Evolutionary conservation across 148 eudicot genomes (phyloP), one percentile per base, ranked within the genome.

Genomic region (Rhododendron mucronatum): DNA sequence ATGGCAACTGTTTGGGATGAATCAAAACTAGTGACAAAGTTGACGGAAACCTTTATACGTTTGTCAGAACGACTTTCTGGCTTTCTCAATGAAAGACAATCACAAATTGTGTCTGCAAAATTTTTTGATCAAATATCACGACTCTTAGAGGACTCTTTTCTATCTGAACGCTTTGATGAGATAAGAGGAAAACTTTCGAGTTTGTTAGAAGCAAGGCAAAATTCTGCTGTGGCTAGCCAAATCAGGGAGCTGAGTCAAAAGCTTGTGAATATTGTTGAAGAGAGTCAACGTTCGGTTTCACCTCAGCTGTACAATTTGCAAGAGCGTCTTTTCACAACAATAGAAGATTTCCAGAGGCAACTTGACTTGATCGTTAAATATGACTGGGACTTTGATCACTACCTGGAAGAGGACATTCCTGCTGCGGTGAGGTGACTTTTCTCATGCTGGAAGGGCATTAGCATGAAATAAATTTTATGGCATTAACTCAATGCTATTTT

Each of bases 321-420:
- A 85, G 96, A 92, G 85, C 93, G 96, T 28, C 86, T 97, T 85
- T 88, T 86, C 67, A 90, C 95, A 59, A 95, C 95, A 7, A 84
- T 97, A 65, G 98, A 94, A 76, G 98, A 97, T 89, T 92, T 95
- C 86, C 98, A 97, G 87, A 97, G 93, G 81, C 99, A 97, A 80
- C 92, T 97, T 89, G 96, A 97, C 83, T 90, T 97, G 90, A 95
- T 97, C 74, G 92, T 97, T 87, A 92, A 92, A 87, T 95, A 94
- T 91, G 96, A 95, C 88, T 97, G 99, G 99, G 99, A 97, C 90
- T 94, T 97, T 82, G 99, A 97, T 87, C 92, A 94, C 88, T 94
- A 94, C 81, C 88, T 97, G 90, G 99, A 97, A 87, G 98, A 95
- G 87, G 99, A 97, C 85, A 87, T 97, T 86, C 99, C 99, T 89